Evolutionary conservation across 768 basidiomycete genomes (phyloP).

Genomic region (Lentinula lateritia): DNA sequence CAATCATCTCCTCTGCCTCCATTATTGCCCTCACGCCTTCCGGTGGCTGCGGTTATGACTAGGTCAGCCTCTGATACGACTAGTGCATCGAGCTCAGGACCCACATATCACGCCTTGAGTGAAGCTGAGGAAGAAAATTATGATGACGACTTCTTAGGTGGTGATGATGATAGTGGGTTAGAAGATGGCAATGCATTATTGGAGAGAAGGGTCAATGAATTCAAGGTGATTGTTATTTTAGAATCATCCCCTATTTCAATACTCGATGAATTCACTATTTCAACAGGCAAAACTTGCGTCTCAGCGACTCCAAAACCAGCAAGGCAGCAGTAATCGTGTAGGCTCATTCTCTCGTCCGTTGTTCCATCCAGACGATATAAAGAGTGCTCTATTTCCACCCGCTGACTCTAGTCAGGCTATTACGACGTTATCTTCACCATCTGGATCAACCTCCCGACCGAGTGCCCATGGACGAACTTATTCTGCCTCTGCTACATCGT

Average conservation of each 20-base stretch:
- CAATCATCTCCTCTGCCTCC: not conserved
- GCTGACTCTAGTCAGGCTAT: not conserved
- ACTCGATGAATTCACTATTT: not conserved
- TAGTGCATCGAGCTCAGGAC: not conserved
- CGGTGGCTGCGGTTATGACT: constrained; percentile 34
- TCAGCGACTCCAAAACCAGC: not conserved
- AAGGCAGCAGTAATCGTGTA: not conserved
- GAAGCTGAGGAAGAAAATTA: constrained; percentile 43
- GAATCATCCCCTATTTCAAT: not conserved
- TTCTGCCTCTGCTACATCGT: not conserved
- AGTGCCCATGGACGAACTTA: not conserved
- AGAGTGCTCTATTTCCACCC: constrained; percentile 30
- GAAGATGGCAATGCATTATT: not conserved
- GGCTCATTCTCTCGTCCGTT: constrained; percentile 40
- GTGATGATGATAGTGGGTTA: not conserved
- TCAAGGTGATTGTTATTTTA: not conserved
- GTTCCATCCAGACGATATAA: constrained; percentile 64
- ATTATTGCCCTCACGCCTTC: not conserved
- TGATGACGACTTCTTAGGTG: constrained; percentile 24
- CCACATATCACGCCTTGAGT: constrained; percentile 19
- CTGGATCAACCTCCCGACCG: not conserved
- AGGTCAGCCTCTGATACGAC: not conserved
- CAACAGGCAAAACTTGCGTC: not conserved
- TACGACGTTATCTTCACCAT: not conserved
- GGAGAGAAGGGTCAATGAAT: not conserved